Evolutionary conservation across 305 asterid species (phyloP).

Genomic region (Nicotiana rustica): DNA sequence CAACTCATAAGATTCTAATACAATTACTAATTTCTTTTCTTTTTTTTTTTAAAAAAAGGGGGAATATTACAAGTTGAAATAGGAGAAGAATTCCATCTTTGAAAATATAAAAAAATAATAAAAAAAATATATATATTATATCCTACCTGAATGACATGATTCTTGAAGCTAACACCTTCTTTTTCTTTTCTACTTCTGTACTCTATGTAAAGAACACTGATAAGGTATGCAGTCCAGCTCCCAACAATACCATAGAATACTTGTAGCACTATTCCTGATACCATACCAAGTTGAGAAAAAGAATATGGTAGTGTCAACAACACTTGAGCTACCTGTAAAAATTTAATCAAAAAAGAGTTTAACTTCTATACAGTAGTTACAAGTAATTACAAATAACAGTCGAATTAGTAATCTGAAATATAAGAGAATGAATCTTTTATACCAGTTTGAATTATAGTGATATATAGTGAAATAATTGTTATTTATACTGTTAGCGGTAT

Average conservation of each 20-base stretch:
- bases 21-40: not conserved
- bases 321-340: constrained; percentile 85
- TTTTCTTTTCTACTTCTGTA: constrained; percentile 84
- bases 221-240: constrained; percentile 94
- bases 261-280: constrained; percentile 78
- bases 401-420: too few relatives aligned
- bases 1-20: not conserved
- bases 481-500: too few relatives aligned
- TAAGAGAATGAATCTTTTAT: too few relatives aligned
- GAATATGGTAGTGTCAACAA: constrained; percentile 90
- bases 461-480: too few relatives aligned
- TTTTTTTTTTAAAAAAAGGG: not conserved
- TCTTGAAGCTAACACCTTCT: constrained; percentile 87
- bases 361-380: too few relatives aligned
- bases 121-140: not conserved
- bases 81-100: not conserved
- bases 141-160: constrained; percentile 91
- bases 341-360: too few relatives aligned
- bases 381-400: too few relatives aligned
- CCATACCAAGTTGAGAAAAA: constrained; percentile 85
- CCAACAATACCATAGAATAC: constrained; percentile 84
- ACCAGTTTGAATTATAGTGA: too few relatives aligned
- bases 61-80: constrained; percentile 7
- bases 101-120: not conserved
- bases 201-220: constrained; percentile 83